phyloP scores from a whole-genome alignment of 1,139 yeast genomes.

The Pichiaceae sp. region DNA sequence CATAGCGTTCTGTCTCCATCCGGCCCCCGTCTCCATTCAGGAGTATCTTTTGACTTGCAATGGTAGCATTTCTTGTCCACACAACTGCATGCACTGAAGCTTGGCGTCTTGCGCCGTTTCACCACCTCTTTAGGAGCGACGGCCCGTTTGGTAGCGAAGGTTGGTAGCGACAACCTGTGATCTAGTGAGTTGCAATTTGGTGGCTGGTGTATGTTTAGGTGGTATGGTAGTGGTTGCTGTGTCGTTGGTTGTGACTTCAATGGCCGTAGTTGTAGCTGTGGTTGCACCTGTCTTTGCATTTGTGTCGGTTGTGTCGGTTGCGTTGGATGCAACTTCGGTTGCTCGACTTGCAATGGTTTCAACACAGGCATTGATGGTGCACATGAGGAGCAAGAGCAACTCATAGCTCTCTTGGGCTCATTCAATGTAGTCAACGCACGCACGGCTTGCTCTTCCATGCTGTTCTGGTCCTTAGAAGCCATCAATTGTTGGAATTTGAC shows the following conservation, averaged over 20 bases:
- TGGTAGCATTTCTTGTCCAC: slow-evolving; percentile 36
- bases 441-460: slow-evolving; percentile 20
- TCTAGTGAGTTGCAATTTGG: neutral
- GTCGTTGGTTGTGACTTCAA: no score
- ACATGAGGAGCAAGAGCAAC: neutral
- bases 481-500: neutral
- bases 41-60: slow-evolving; percentile 78
- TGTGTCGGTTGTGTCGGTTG: no score
- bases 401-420: no score
- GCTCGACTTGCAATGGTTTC: neutral
- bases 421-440: slow-evolving; percentile 17
- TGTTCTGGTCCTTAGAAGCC: slow-evolving; percentile 4
- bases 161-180: neutral
- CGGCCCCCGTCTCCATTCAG: slow-evolving; percentile 92
- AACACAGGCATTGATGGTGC: no score
- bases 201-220: no score
- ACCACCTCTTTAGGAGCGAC: neutral
- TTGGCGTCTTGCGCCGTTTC: no score
- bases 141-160: neutral
- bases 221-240: no score
- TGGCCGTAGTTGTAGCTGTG: no score
- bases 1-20: slow-evolving; percentile 78
- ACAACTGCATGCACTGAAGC: no score
- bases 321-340: neutral
- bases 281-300: no score